These are phyloP conservation scores for Pythium brassicae DNA, from an alignment of 352 stramenopile genomes.

Conservation along the genomic window DNA sequence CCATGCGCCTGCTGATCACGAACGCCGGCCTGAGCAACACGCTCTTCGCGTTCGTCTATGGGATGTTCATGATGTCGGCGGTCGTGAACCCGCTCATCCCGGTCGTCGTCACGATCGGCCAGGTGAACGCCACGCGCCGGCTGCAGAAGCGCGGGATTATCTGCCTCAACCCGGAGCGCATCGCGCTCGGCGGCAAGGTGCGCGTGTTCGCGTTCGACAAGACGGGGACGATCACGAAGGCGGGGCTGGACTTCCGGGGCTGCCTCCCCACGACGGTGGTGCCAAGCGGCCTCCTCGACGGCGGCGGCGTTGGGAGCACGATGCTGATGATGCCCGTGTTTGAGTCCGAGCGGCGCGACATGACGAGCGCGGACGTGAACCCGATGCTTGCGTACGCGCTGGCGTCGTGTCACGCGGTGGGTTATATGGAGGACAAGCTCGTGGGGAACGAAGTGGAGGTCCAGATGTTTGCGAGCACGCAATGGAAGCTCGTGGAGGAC, in stretches of 20 bases:
- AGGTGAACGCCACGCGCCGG: constrained; percentile 81
- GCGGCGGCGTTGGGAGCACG: no score
- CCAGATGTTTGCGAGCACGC: constrained; percentile 78
- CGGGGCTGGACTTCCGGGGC: constrained; percentile 82
- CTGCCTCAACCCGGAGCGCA: constrained; percentile 62
- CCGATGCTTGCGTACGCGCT: constrained; percentile 37
- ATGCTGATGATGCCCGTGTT: no score
- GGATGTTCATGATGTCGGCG: constrained; percentile 51
- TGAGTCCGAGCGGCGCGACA: constrained; percentile 22
- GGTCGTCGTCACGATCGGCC: constrained; percentile 85
- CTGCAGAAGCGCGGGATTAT: constrained; percentile 65
- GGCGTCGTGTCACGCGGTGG: constrained; percentile 81
- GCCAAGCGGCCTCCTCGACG: no score
- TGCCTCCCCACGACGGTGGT: constrained; percentile 32
- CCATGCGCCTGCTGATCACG: constrained; percentile 39
- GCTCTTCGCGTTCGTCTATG: constrained; percentile 45
- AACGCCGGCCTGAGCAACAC: constrained; percentile 53
- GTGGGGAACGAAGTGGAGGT: constrained; percentile 88
- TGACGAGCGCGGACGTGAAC: constrained; percentile 19
- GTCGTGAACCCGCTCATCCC: constrained; percentile 78
- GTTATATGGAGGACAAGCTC: constrained; percentile 52
- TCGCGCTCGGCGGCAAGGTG: constrained; percentile 84
- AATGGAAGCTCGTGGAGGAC: constrained; percentile 57
- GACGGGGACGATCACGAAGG: constrained; percentile 89
- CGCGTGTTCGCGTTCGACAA: constrained; percentile 91